Evolutionary conservation across 108 stramenopile species (phyloP), one percentile per base, ranked within the genome.

Genomic region (Nannochloropsis gaditana): DNA sequence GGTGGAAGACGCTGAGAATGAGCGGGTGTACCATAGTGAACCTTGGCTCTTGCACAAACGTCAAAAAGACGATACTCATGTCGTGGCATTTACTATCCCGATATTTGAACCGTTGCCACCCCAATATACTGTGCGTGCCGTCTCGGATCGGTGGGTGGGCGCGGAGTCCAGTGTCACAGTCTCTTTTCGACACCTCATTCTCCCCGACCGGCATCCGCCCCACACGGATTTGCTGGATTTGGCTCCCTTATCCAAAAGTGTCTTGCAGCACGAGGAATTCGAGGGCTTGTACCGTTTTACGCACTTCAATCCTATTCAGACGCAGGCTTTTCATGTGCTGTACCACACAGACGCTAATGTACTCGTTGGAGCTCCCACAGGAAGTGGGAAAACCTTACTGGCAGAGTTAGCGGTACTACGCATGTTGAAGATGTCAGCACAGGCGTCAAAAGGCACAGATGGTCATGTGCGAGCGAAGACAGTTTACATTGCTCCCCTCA

Each of bases 401-500:
- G 94, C 95, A 1, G 96, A 98, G 91, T 89, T 96, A 44, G 95
- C 95, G 43, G 84, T 98, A 44, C 86, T 97, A 47, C 90, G 98
- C 21, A 93, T 99, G 94, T 88, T 93, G 45, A 83, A 87, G 41
- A 93, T 96, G 87, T 89, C 31, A 86, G 93, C 80, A n/a, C 10
- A 11, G 9, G 85, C 43, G 11, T 2, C 31, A 42, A 15, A 9
- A 11, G 9, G 15, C 31, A 82, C 11, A 81, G 21, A 41, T 47
- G 45, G 9, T 9, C 9, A 41, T 11, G 1, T 59, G 5, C 84
- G 45, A 41, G 92, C 93, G 17, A 95, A 95, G 85, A 95, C 95
- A 47, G 96, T 99, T 9, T 99, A 99, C 92, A 96, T 99, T 79
- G 99, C 98, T 6, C 99, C 99, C 9, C 92, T 99, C 47, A 98